These are phyloP conservation scores for Pythium myriotylum DNA, from an alignment of 352 stramenopile genomes.

Conservation along the genomic window DNA sequence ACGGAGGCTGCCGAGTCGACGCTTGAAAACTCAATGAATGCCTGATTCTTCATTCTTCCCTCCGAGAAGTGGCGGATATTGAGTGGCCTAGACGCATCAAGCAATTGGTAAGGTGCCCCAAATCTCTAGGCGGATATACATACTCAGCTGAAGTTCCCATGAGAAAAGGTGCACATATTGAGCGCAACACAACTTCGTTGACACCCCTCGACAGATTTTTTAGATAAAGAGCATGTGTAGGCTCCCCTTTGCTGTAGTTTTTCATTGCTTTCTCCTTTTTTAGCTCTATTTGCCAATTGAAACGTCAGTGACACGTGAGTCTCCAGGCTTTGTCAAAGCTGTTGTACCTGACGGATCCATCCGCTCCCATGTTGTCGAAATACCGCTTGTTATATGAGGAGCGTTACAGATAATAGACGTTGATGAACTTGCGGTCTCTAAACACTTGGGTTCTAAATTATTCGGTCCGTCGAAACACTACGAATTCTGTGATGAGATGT, in stretches of 20 bases:
- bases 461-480: too few relatives aligned
- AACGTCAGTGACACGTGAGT: not conserved
- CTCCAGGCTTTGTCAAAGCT: not conserved
- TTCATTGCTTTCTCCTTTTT: constrained; percentile 62
- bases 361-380: not conserved
- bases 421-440: not conserved
- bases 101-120: not conserved
- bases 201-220: constrained; percentile 80
- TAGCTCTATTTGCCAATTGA: constrained; percentile 29
- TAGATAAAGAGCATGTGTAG: constrained; percentile 68
- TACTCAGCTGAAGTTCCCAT: constrained; percentile 28
- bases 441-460: not conserved
- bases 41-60: constrained; percentile 86
- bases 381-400: not conserved
- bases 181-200: constrained; percentile 17
- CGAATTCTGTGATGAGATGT: too few relatives aligned
- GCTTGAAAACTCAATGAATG: constrained; percentile 75
- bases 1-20: constrained; percentile 48
- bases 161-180: constrained; percentile 4
- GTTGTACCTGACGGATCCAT: constrained; percentile 14
- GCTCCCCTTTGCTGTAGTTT: constrained; percentile 60
- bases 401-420: not conserved
- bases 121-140: constrained; percentile 6
- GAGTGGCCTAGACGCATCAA: constrained; percentile 35
- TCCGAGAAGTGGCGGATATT: constrained; percentile 73